Evolutionary conservation across 1,284 basidiomycete genomes (phyloP).

Genomic region (Trametes sp.): DNA sequence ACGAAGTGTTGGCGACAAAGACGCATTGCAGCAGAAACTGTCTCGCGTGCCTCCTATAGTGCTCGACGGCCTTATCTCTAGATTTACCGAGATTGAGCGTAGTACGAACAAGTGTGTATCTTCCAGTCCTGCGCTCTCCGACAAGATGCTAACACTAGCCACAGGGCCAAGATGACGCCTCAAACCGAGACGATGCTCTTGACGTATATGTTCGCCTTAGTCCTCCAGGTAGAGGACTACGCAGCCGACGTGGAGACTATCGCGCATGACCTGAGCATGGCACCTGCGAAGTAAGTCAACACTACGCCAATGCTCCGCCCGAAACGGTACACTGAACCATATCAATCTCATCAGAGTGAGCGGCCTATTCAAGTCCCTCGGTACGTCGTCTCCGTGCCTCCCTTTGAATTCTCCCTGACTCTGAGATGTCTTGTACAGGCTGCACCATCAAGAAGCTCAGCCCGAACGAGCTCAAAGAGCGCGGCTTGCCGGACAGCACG

Average conservation of each 20-base stretch:
- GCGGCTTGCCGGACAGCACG: slow-evolving; percentile 69
- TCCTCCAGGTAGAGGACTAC: slow-evolving; percentile 80
- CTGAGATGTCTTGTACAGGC: slow-evolving; percentile 48
- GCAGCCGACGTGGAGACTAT: slow-evolving; percentile 72
- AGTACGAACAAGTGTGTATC: slow-evolving; percentile 64
- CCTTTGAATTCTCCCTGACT: neutral
- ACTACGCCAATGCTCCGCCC: neutral
- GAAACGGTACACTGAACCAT: slow-evolving; percentile 17
- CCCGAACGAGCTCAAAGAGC: slow-evolving; percentile 67
- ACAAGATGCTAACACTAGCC: slow-evolving; percentile 1
- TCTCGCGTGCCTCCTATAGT: slow-evolving; percentile 67
- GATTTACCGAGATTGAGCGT: slow-evolving; percentile 81
- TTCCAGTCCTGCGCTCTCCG: neutral
- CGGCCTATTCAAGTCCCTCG: slow-evolving; percentile 45
- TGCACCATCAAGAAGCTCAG: slow-evolving; percentile 73
- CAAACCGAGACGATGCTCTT: slow-evolving; percentile 75
- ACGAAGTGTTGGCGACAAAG: slow-evolving; percentile 54
- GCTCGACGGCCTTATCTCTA: slow-evolving; percentile 76
- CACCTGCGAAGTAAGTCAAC: slow-evolving; percentile 62
- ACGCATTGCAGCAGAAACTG: slow-evolving; percentile 62
- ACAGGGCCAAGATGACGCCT: slow-evolving; percentile 73
- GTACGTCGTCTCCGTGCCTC: slow-evolving; percentile 20
- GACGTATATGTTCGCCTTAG: slow-evolving; percentile 82
- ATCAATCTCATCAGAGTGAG: slow-evolving; percentile 34
- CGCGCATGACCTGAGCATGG: slow-evolving; percentile 77